Percentiles rank a stretch among this genome's conserved stretches.
phyloP scores from a whole-genome alignment of 2,329 filamentous ascomycete species.

The Raffaelea albimanens region DNA sequence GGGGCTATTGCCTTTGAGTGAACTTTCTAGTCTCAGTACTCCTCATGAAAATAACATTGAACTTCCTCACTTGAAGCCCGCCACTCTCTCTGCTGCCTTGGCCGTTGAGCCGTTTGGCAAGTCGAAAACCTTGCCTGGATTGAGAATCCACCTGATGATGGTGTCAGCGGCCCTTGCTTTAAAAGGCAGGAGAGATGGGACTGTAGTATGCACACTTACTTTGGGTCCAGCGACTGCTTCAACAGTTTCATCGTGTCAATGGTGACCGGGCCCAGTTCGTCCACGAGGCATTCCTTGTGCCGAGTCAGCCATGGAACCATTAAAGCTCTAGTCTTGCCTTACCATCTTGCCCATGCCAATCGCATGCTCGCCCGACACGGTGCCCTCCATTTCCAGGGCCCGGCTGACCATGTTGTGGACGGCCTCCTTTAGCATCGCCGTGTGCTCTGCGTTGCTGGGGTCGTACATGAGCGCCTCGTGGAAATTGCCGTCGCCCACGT shows the following conservation, averaged over 20 bases:
- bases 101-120: not conserved
- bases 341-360: not conserved
- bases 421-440: slow-evolving; percentile 31
- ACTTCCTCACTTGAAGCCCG: too few relatives aligned
- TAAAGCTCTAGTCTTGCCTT: not conserved
- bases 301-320: too few relatives aligned
- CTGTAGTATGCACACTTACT: not conserved
- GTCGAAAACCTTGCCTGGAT: not conserved
- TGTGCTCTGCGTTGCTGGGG: slow-evolving; percentile 36
- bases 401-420: slow-evolving; percentile 57
- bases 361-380: slow-evolving; percentile 26
- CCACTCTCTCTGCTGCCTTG: not conserved
- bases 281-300: not conserved
- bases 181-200: not conserved
- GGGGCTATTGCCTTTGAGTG: too few relatives aligned
- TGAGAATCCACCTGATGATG: not conserved
- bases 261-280: not conserved
- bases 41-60: too few relatives aligned
- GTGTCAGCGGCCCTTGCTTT: not conserved
- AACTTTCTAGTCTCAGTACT: too few relatives aligned
- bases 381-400: slow-evolving; percentile 59
- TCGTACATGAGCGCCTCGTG: slow-evolving; percentile 36
- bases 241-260: not conserved
- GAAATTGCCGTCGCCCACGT: slow-evolving; percentile 62
- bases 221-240: not conserved